Evolutionary conservation across 805 yeast species (phyloP).

Genomic region (Tetrapisispora nanseiensis): DNA sequence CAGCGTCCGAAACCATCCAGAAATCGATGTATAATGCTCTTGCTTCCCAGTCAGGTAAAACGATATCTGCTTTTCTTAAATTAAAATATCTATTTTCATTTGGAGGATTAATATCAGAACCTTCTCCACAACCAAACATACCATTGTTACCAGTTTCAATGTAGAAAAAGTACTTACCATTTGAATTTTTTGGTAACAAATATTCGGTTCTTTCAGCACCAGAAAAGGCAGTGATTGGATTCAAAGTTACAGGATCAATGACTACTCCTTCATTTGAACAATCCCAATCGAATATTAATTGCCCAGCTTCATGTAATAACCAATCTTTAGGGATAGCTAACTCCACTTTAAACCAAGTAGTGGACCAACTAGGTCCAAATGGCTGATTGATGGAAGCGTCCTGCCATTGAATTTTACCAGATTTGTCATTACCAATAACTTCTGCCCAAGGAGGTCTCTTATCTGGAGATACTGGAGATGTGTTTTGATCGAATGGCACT

Average conservation of each 20-base stretch:
- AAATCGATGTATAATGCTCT: constrained; percentile 70
- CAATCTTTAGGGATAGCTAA: constrained; percentile 51
- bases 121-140: constrained; percentile 73
- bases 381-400: constrained; percentile 58
- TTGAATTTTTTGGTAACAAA: constrained; percentile 47
- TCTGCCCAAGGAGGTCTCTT: constrained; percentile 29
- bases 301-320: constrained; percentile 34
- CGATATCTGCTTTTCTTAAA: constrained; percentile 62
- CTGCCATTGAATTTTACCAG: constrained; percentile 35
- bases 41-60: constrained; percentile 73
- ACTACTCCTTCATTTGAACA: constrained; percentile 78
- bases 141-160: constrained; percentile 90
- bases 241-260: constrained; percentile 50
- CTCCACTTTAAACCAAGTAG: constrained; percentile 81
- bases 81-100: constrained; percentile 64
- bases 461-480: constrained; percentile 32
- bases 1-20: constrained; percentile 84
- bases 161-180: constrained; percentile 53
- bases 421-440: constrained; percentile 17
- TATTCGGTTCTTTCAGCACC: constrained; percentile 75
- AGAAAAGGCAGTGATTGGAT: constrained; percentile 74
- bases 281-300: constrained; percentile 71
- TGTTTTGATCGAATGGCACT: constrained; percentile 48
- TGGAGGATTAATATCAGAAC: constrained; percentile 55
- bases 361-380: constrained; percentile 95